Base-by-base conservation (phyloP, 495 filamentous ascomycete species). In the Hypoxylon rickii region DNA sequence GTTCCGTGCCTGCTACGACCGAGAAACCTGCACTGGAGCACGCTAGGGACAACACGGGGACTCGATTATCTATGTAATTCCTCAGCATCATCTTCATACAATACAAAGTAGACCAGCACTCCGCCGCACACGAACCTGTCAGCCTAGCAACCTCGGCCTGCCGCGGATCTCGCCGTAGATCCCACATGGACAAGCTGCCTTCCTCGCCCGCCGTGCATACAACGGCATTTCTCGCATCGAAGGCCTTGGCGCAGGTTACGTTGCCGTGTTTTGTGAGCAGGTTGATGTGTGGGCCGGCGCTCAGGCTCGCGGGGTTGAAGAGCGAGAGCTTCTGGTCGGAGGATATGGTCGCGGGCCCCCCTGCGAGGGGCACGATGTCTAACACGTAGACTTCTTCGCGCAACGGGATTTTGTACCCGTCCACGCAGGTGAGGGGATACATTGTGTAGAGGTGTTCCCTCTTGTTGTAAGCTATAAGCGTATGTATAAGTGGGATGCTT, bases 1-100 rank as follows among this genome's bases (percentile, higher is more conserved):
- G 73, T 68, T 96, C 92, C 6, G 88, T 91, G 7, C 93, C 93
- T 19, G 85, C 87, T 21, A 84, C 89, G 10, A 96, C 67, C 8
- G 78, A 72, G 59, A 83, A 83, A 12, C 77, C 79, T 33, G 73
- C 70, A 42, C 73, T 73, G 20, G 79, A 81, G 67, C 82, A 85
- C 19, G 84, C 84, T 15, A 94, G 72, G 1, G 90, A 89, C n/a
- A 90, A 73, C 22, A 92, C 77, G 20, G 86, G 78, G 0, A 75
- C 67, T 36, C 63, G 65, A 39, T 70, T 67, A 29, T 70, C 73
- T 77, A 61, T 77, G 58, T 43, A 26, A 67, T 8, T 32, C 24
- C 41, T 63, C 39, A 56, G 51, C 24, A 48, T 45, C 8, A 13
- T 31, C 10, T 42, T 43, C 11, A 44, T 55, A 51, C 15, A 4